Evolutionary conservation across 2,329 filamentous ascomycete species (phyloP).

Genomic region (Penicillium sp.): DNA sequence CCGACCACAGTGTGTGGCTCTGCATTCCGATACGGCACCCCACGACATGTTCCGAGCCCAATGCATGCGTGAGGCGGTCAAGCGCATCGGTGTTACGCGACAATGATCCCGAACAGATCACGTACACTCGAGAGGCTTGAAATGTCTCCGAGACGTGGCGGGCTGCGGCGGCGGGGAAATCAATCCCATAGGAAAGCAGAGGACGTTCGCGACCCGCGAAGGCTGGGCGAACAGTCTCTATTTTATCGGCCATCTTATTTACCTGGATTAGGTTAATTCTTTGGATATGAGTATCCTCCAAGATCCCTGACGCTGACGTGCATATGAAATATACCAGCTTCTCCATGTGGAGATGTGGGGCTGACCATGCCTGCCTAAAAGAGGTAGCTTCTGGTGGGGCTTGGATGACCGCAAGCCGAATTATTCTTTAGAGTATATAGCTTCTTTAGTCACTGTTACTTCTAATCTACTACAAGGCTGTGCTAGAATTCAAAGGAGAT

Average conservation of each 20-base stretch:
- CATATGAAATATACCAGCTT: background rate
- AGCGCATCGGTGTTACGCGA: conserved; percentile 49
- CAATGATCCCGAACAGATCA: conserved; percentile 54
- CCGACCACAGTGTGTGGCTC: conserved; percentile 55
- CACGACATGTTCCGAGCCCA: conserved; percentile 42
- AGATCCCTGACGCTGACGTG: background rate
- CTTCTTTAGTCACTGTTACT: too few relatives aligned
- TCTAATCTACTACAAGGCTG: too few relatives aligned
- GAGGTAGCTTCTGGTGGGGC: background rate
- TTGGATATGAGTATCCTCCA: background rate
- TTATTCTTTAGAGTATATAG: too few relatives aligned
- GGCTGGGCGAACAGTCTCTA: conserved; percentile 39
- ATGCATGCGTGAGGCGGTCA: conserved; percentile 38
- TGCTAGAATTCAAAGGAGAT: too few relatives aligned
- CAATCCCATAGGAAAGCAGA: conserved; percentile 49
- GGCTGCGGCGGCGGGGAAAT: conserved; percentile 47
- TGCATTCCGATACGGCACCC: conserved; percentile 54
- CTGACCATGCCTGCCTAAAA: background rate
- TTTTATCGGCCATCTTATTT: conserved; percentile 14
- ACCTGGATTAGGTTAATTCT: background rate
- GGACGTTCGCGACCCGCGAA: conserved; percentile 40
- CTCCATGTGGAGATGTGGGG: conserved; percentile 10
- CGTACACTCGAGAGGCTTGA: conserved; percentile 48
- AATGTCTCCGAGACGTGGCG: conserved; percentile 50
- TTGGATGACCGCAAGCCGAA: background rate